Evolutionary conservation across 371 early-diverging fungal genomes (phyloP).

Genomic region (Syncephalastrum sp.): DNA sequence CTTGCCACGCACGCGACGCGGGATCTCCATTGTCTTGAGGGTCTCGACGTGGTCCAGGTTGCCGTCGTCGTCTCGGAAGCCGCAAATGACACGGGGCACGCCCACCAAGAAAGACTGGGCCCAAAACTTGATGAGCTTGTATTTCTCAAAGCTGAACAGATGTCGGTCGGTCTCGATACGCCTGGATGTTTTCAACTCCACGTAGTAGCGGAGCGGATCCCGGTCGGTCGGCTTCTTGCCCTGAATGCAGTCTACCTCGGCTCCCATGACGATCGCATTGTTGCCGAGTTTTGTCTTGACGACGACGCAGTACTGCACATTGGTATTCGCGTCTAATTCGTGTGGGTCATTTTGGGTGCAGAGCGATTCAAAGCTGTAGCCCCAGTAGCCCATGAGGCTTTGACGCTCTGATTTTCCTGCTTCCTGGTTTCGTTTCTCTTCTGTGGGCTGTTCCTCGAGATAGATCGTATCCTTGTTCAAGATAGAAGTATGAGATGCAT

Average conservation of each 20-base stretch:
- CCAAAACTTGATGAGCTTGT: slow-evolving; percentile 88
- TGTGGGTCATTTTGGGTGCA: slow-evolving; percentile 44
- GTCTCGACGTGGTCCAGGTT: slow-evolving; percentile 51
- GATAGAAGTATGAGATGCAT: neutral
- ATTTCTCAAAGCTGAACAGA: slow-evolving; percentile 64
- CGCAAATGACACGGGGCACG: slow-evolving; percentile 78
- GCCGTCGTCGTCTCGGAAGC: slow-evolving; percentile 83
- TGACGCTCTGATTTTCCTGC: slow-evolving; percentile 52
- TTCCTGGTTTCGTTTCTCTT: slow-evolving; percentile 40
- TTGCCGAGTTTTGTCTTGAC: slow-evolving; percentile 74
- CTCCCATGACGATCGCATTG: slow-evolving; percentile 78
- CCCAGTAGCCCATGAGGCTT: slow-evolving; percentile 74
- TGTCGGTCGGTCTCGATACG: slow-evolving; percentile 56
- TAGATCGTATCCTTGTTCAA: slow-evolving; percentile 58
- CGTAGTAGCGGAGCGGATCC: slow-evolving; percentile 59
- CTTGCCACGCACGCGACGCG: slow-evolving; percentile 68
- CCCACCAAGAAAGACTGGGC: slow-evolving; percentile 92
- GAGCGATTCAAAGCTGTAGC: slow-evolving; percentile 75
- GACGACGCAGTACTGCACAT: slow-evolving; percentile 87
- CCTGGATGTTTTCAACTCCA: slow-evolving; percentile 88
- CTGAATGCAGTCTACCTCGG: slow-evolving; percentile 88
- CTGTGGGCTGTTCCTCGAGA: slow-evolving; percentile 72
- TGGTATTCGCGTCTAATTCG: slow-evolving; percentile 68
- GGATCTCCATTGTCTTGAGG: slow-evolving; percentile 79
- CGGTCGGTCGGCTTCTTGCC: slow-evolving; percentile 37